Base-by-base conservation (phyloP, 306 rosid genomes). In the Vigna trinervia region DNA sequence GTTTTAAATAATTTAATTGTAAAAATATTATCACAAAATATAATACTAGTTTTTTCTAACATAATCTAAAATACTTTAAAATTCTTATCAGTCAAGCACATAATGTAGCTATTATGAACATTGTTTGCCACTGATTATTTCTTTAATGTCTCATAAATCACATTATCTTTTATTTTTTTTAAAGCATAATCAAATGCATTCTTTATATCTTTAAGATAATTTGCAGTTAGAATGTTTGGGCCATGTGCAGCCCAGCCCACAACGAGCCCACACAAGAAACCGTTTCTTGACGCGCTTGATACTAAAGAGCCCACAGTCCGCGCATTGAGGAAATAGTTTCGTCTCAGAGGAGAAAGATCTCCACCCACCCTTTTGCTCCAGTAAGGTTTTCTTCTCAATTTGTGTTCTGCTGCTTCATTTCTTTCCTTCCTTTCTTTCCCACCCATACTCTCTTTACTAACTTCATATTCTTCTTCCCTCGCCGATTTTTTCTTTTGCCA, bases 371-470 rank as follows among this genome's bases (percentile, higher is more conserved):
- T 36, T 19, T 5, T 4, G 48, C 50, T 67, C 53, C 54, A 46
- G 8, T 23, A 46, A 67, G 73, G 57, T 67, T 43, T 45, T 67
- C 73, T 23, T 9, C 17, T 23, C 22, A 47, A 67, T 69, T 69
- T 17, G 5, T 19, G 22, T 20, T 41, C 65, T 4, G 38, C 38
- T 34, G 38, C 38, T 34, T 34, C 38, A 34, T 34, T 34, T 34
- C 28, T 34, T 30, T 9, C 2, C 20, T 28, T 5, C 22, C 47
- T 39, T n/a, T 64, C 28, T 65, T 41, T 65, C 0, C 4, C 7
- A 20, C 47, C 28, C 2, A 39, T 8, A 19, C 28, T 14, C 19
- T 34, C 3, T 63, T 19, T 17, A 8, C 41, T 36, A 2, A 63
- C 28, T 36, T 12, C 5, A 36, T 63, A 0, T 9, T 19, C 48